A percentile compares a stretch with the other conserved stretches of the same genome.
Conservation (phyloP, 2,329 filamentous ascomycete genomes). For the Verticillium zaregamsianum region DNA sequence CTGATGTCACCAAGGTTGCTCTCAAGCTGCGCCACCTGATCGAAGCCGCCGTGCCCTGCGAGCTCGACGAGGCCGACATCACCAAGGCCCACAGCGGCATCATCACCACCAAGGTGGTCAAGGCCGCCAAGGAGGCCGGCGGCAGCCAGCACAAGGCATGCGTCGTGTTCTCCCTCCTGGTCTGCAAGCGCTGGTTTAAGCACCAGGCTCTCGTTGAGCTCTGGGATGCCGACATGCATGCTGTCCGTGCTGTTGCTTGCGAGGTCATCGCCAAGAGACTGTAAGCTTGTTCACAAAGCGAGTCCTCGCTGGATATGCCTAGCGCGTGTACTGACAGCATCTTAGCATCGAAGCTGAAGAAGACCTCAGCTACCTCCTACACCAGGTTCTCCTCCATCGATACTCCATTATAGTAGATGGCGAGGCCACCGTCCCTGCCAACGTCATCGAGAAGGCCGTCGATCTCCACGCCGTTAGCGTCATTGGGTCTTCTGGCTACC, state of each 20-base stretch:
- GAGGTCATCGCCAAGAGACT: slow-evolving; percentile 86
- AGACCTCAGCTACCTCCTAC: slow-evolving; percentile 71
- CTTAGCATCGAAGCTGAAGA: slow-evolving; percentile 79
- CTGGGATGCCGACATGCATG: slow-evolving; percentile 86
- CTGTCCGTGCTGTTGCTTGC: slow-evolving; percentile 74
- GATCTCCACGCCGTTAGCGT: slow-evolving; percentile 86
- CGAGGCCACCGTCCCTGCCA: slow-evolving; percentile 68
- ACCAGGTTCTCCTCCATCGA: slow-evolving; percentile 77
- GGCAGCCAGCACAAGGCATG: slow-evolving; percentile 70
- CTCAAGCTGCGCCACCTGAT: slow-evolving; percentile 87
- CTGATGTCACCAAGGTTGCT: slow-evolving; percentile 83
- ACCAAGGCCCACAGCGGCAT: slow-evolving; percentile 79
- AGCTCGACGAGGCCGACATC: slow-evolving; percentile 72
- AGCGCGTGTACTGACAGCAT: background rate
- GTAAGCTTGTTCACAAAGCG: slow-evolving; percentile 2
- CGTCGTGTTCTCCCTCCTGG: slow-evolving; percentile 78
- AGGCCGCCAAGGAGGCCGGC: slow-evolving; percentile 78
- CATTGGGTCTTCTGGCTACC: slow-evolving; percentile 90
- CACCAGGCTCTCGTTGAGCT: slow-evolving; percentile 76
- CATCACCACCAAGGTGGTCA: slow-evolving; percentile 75
- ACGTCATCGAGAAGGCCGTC: slow-evolving; percentile 89
- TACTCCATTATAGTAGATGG: slow-evolving; percentile 78
- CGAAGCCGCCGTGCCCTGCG: slow-evolving; percentile 84
- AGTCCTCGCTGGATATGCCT: background rate
- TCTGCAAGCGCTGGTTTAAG: slow-evolving; percentile 70